phyloP scores from a whole-genome alignment of 305 asterid genomes.

The Solanum hybrid region DNA sequence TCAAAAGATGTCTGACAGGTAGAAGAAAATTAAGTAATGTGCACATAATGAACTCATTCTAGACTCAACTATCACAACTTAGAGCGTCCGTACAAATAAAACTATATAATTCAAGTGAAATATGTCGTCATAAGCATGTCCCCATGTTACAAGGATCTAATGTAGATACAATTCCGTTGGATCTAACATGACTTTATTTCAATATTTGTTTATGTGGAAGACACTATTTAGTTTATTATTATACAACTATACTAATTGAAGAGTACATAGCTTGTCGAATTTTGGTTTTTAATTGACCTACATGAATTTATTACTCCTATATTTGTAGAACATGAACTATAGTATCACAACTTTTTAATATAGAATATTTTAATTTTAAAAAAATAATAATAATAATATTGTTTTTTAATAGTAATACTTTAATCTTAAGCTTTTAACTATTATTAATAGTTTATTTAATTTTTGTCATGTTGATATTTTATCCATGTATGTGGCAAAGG shows the following conservation, averaged over 20 bases:
- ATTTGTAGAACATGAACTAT: not conserved
- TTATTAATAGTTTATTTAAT: not conserved
- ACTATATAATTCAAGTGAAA: slow-evolving; percentile 15
- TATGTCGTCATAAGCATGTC: slow-evolving; percentile 42
- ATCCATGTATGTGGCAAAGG: not conserved
- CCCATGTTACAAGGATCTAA: not conserved
- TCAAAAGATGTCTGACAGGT: not conserved
- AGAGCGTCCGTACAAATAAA: slow-evolving; percentile 7
- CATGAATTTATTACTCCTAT: not conserved
- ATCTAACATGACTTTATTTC: not conserved
- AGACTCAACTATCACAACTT: not conserved
- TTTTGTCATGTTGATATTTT: not conserved
- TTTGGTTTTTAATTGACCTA: not conserved
- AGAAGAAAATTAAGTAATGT: slow-evolving; percentile 14
- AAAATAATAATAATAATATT: no score
- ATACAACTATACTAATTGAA: not conserved
- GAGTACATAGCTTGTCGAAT: not conserved
- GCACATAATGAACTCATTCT: slow-evolving; percentile 41
- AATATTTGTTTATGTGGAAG: not conserved
- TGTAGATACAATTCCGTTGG: not conserved
- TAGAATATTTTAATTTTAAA: not conserved
- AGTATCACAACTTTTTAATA: not conserved
- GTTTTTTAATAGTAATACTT: not conserved
- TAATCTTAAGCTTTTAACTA: not conserved
- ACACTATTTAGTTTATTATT: not conserved